These are phyloP conservation scores for Trichoderma asperellum DNA, from an alignment of 2,329 filamentous ascomycete genomes.

Conservation along the genomic window DNA sequence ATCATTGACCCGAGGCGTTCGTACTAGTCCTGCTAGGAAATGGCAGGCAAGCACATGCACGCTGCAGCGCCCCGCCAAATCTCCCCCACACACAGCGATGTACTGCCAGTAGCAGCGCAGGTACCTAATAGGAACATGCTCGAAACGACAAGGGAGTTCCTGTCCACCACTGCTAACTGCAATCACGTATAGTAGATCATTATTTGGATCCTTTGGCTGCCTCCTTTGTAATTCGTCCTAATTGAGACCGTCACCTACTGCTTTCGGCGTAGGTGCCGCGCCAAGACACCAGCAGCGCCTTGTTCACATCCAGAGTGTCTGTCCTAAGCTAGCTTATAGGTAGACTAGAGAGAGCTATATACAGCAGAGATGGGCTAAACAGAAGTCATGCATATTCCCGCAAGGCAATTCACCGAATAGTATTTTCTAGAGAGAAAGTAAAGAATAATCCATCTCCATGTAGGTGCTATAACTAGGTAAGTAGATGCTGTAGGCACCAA, in stretches of 20 bases:
- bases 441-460: conserved; percentile 2
- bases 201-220: background rate
- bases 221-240: background rate
- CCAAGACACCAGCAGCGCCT: background rate
- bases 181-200: background rate
- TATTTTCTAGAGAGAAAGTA: background rate
- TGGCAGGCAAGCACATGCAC: background rate
- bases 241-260: background rate
- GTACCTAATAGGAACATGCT: background rate
- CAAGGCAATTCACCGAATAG: background rate
- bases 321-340: background rate
- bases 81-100: background rate
- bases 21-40: background rate
- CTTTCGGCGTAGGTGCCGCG: background rate
- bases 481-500: background rate
- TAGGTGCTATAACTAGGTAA: background rate
- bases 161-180: background rate
- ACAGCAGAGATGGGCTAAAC: background rate
- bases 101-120: too few relatives aligned
- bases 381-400: background rate
- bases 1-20: conserved; percentile 20
- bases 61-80: conserved; percentile 2
- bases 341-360: background rate
- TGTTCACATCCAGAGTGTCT: background rate
- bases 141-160: background rate